A percentile compares a stretch with the other conserved stretches of the same genome.
phyloP scores from a whole-genome alignment of 179 eudicot species.

The Pouteria campechiana region DNA sequence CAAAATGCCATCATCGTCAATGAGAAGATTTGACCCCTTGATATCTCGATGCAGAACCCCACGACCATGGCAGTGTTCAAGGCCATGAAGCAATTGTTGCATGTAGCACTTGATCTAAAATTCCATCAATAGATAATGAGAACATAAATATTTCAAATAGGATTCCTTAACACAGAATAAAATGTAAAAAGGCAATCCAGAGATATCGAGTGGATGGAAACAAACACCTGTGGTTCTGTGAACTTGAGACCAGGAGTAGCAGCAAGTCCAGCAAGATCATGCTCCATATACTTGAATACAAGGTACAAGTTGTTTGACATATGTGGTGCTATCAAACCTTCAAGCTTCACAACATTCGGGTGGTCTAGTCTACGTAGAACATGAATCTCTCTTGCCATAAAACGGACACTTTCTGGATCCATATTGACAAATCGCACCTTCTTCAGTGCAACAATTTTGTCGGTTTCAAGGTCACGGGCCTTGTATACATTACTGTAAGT shows the following conservation, averaged over 20 bases:
- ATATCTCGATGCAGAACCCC: conserved; percentile 48
- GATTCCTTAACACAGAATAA: too few relatives aligned
- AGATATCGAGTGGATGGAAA: not conserved
- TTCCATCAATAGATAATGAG: conserved; percentile 2
- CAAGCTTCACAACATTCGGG: conserved; percentile 42
- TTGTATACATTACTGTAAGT: conserved; percentile 41
- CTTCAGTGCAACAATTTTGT: conserved; percentile 34
- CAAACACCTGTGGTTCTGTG: conserved; percentile 31
- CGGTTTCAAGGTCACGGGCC: conserved; percentile 37
- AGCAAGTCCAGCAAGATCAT: conserved; percentile 39
- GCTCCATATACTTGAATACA: conserved; percentile 43
- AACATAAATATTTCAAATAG: not conserved
- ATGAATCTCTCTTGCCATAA: conserved; percentile 43
- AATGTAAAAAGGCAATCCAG: too few relatives aligned
- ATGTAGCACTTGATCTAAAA: conserved; percentile 45
- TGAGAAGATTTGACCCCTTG: conserved; percentile 43
- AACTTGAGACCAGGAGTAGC: conserved; percentile 27
- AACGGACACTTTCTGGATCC: conserved; percentile 52
- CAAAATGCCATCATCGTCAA: conserved; percentile 35
- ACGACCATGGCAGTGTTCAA: conserved; percentile 39
- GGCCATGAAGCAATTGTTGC: conserved; percentile 36
- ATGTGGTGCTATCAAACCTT: conserved; percentile 31
- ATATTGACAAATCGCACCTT: conserved; percentile 39
- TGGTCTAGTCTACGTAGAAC: conserved; percentile 37
- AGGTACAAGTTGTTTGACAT: conserved; percentile 32